Conservation (phyloP, 352 stramenopile species). For the Pythium dissotocum region DNA sequence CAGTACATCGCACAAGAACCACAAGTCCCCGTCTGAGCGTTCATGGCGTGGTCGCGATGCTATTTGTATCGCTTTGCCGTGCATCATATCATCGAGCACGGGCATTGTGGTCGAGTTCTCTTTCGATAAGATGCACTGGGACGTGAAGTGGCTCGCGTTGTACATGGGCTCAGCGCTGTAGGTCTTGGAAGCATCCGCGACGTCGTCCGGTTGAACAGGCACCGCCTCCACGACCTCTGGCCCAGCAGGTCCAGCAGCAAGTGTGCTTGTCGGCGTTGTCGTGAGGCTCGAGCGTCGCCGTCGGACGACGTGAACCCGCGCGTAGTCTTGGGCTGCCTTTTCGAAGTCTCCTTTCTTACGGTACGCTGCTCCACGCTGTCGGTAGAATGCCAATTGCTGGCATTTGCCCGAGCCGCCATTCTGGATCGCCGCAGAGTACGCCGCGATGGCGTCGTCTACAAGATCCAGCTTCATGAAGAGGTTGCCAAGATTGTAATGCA, state of each 20-base stretch:
- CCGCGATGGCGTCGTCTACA: slow-evolving; percentile 41
- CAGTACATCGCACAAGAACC: slow-evolving; percentile 46
- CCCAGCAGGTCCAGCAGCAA: not conserved
- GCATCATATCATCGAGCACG: slow-evolving; percentile 18
- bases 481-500: slow-evolving; percentile 62
- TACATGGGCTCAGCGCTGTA: slow-evolving; percentile 21
- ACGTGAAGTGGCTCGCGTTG: slow-evolving; percentile 11
- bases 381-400: slow-evolving; percentile 40
- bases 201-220: not conserved
- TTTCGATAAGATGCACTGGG: not conserved
- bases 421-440: slow-evolving; percentile 51
- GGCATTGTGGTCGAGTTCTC: slow-evolving; percentile 5
- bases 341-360: slow-evolving; percentile 62
- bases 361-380: slow-evolving; percentile 53
- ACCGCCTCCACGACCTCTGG: not conserved
- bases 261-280: not conserved
- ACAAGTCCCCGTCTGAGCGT: slow-evolving; percentile 42
- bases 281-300: slow-evolving; percentile 6
- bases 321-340: slow-evolving; percentile 61
- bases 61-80: slow-evolving; percentile 34
- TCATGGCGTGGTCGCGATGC: slow-evolving; percentile 7
- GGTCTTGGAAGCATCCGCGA: not conserved
- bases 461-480: slow-evolving; percentile 43
- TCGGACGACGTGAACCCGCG: slow-evolving; percentile 12
- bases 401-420: slow-evolving; percentile 17